phyloP scores from a whole-genome alignment of 2,329 filamentous ascomycete species.

The Cladosporium halotolerans region DNA sequence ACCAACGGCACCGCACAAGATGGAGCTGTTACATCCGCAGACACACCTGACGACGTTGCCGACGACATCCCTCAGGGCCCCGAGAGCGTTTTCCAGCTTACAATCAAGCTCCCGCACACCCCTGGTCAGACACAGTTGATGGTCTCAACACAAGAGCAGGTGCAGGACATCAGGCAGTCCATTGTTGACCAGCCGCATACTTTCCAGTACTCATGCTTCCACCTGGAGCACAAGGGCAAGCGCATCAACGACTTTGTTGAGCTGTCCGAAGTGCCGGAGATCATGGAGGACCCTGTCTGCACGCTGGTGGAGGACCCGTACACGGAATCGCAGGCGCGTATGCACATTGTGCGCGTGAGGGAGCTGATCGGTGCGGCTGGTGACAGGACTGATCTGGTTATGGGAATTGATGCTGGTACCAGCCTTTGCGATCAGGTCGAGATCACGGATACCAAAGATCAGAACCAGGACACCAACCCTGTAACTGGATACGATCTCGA shows the following conservation, averaged over 20 bases:
- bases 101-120: conserved; percentile 74
- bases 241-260: conserved; percentile 94
- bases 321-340: conserved; percentile 94
- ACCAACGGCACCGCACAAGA: conserved; percentile 8
- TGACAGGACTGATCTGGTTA: conserved; percentile 76
- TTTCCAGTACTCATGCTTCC: conserved; percentile 98
- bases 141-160: conserved; percentile 82
- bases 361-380: conserved; percentile 91
- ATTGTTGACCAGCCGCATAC: conserved; percentile 89
- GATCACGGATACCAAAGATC: conserved; percentile 21
- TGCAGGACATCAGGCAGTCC: conserved; percentile 94
- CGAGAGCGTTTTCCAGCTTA: conserved; percentile 59
- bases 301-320: conserved; percentile 88
- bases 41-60: conserved; percentile 18
- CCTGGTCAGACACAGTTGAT: conserved; percentile 77
- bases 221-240: conserved; percentile 82
- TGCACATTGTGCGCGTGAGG: conserved; percentile 84
- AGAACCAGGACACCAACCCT: conserved; percentile 31
- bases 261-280: conserved; percentile 77
- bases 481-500: conserved; percentile 73
- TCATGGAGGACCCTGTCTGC: conserved; percentile 71
- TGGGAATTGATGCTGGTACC: conserved; percentile 76
- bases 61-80: conserved; percentile 16
- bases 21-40: conserved; percentile 5
- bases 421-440: conserved; percentile 78